These are phyloP conservation scores for Trichoderma sp. DNA, from an alignment of 2,329 filamentous ascomycete species.

Conservation along the genomic window DNA sequence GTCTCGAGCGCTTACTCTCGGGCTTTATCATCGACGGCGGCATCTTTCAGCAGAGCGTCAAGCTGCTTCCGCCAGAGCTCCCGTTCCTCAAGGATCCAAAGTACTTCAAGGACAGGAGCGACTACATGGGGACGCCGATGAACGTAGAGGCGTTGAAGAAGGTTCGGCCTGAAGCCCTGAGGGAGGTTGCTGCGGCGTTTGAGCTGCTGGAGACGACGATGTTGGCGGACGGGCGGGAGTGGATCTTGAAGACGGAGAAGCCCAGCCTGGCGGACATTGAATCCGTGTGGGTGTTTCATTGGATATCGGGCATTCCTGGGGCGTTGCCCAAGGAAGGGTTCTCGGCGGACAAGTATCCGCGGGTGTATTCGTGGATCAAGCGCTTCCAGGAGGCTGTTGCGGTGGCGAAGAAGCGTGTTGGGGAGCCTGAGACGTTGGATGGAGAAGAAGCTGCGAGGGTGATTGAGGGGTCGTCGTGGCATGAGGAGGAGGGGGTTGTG, in stretches of 20 bases:
- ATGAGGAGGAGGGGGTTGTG: conserved; percentile 43
- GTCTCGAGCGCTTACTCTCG: conserved; percentile 54
- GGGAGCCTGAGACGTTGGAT: conserved; percentile 42
- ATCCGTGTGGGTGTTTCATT: conserved; percentile 65
- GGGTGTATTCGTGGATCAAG: conserved; percentile 60
- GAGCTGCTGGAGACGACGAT: conserved; percentile 59
- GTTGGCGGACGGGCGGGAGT: conserved; percentile 62
- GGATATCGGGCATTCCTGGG: conserved; percentile 55
- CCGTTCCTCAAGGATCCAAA: conserved; percentile 53
- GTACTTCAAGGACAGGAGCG: conserved; percentile 56
- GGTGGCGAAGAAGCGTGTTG: conserved; percentile 36
- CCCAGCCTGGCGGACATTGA: conserved; percentile 66
- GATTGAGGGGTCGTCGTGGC: conserved; percentile 46
- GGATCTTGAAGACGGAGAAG: conserved; percentile 53
- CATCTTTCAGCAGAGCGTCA: conserved; percentile 51
- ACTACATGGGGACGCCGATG: conserved; percentile 35
- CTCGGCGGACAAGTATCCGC: conserved; percentile 52
- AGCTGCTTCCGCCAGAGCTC: conserved; percentile 55
- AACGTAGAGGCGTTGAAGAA: conserved; percentile 26
- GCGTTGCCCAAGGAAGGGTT: conserved; percentile 53
- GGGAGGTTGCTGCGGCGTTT: conserved; percentile 52
- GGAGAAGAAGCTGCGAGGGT: conserved; percentile 52
- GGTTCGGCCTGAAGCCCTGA: conserved; percentile 52
- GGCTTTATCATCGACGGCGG: conserved; percentile 54
- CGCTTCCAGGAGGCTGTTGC: conserved; percentile 54